Evolutionary conservation across 192 early-diverging fungal species (phyloP).

Genomic region (Chytriomyces sp.): DNA sequence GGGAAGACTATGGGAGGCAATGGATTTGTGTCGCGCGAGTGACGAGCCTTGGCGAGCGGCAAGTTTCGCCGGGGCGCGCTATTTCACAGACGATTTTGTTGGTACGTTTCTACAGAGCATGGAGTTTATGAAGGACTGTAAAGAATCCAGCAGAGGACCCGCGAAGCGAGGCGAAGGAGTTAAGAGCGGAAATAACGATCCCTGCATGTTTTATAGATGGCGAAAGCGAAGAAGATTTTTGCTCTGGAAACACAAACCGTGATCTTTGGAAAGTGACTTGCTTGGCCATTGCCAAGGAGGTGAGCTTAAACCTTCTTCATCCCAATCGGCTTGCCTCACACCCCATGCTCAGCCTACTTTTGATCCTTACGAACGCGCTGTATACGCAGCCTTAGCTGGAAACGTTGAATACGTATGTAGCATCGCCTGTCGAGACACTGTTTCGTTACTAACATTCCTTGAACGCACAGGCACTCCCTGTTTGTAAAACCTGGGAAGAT

Average conservation of each 20-base stretch:
- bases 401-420: conserved; percentile 66
- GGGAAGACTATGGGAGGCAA: conserved; percentile 64
- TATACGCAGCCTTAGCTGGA: conserved; percentile 75
- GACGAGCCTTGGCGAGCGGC: conserved; percentile 84
- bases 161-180: no score
- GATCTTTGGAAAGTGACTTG: conserved; percentile 70
- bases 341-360: conserved; percentile 34
- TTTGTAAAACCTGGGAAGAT: conserved; percentile 87
- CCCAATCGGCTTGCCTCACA: not conserved
- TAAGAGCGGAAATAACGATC: no score
- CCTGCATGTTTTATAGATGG: conserved; percentile 36
- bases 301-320: conserved; percentile 3
- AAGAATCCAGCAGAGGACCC: no score
- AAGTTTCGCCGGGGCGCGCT: conserved; percentile 65
- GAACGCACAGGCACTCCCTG: conserved; percentile 67
- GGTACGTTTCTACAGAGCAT: conserved; percentile 30
- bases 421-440: no score
- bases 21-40: conserved; percentile 70
- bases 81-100: conserved; percentile 56
- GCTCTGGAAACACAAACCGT: conserved; percentile 63
- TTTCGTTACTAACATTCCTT: not conserved
- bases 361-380: conserved; percentile 74
- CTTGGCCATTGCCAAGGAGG: conserved; percentile 57
- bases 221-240: conserved; percentile 44
- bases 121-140: not conserved